Evolutionary conservation across 768 basidiomycete species (phyloP).

Genomic region (Fomitopsis serialis): DNA sequence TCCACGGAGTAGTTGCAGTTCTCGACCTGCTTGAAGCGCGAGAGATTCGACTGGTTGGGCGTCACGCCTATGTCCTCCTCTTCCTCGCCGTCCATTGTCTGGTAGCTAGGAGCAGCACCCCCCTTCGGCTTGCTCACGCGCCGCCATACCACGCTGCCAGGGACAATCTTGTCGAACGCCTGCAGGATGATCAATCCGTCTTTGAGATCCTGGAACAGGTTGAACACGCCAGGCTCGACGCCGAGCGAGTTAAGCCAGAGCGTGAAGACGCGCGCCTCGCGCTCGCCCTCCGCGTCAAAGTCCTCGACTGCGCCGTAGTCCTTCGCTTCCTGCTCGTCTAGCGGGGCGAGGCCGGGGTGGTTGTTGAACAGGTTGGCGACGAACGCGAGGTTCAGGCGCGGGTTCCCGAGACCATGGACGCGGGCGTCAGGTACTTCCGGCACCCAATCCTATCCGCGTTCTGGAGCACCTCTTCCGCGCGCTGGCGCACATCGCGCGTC

Average conservation of each 20-base stretch:
- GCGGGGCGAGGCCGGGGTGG: conserved; percentile 87
- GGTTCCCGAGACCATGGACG: conserved; percentile 93
- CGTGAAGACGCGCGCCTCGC: conserved; percentile 96
- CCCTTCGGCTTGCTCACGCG: conserved; percentile 92
- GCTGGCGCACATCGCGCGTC: conserved; percentile 71
- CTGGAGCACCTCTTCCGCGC: conserved; percentile 91
- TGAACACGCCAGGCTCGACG: conserved; percentile 94
- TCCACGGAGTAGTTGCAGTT: conserved; percentile 97
- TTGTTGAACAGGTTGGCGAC: conserved; percentile 99
- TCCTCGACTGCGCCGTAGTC: conserved; percentile 89
- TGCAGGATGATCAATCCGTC: conserved; percentile 90
- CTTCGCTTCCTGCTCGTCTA: conserved; percentile 92
- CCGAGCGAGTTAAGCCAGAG: conserved; percentile 97
- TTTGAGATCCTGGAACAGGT: conserved; percentile 92
- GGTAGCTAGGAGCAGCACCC: conserved; percentile 34
- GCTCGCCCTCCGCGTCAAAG: conserved; percentile 98
- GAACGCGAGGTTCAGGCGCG: conserved; percentile 95
- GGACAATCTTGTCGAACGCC: conserved; percentile 93
- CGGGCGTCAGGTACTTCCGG: conserved; percentile 90
- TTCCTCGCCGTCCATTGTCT: conserved; percentile 47
- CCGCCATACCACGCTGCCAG: conserved; percentile 91
- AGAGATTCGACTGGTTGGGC: conserved; percentile 79
- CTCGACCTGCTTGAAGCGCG: conserved; percentile 96
- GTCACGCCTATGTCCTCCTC: conserved; percentile 82
- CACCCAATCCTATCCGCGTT: conserved; percentile 94